Conservation (phyloP, 1,284 basidiomycete genomes). For the Phylloporus sp. region DNA sequence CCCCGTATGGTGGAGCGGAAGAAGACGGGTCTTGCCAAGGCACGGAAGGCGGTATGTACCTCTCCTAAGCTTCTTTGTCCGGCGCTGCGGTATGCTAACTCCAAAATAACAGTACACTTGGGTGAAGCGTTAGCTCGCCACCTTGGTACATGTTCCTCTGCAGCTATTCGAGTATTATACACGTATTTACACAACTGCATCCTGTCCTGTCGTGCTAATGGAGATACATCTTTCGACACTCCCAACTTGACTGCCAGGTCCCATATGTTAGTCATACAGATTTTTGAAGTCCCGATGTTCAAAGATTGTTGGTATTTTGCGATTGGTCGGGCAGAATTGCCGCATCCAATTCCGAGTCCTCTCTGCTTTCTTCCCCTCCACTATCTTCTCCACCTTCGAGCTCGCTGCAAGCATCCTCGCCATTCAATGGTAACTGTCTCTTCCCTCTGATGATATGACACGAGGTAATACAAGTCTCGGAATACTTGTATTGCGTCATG, state of each 20-base stretch:
- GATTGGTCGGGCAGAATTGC: background rate
- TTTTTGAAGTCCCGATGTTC: too few species aligned
- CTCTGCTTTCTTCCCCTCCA: background rate
- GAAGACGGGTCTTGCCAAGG: constrained; percentile 92
- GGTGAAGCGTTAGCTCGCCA: constrained; percentile 11
- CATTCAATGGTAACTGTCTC: background rate
- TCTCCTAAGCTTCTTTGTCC: background rate
- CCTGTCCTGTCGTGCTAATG: background rate
- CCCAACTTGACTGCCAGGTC: too few species aligned
- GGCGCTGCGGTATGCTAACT: background rate
- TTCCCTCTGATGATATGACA: too few species aligned
- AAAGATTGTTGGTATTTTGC: too few species aligned
- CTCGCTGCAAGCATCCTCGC: background rate
- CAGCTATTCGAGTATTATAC: constrained; percentile 2
- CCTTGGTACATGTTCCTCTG: background rate
- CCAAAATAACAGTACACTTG: constrained; percentile 3
- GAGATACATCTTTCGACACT: background rate
- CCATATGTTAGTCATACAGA: too few species aligned
- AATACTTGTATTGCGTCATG: constrained; percentile 42
- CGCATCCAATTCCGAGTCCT: background rate
- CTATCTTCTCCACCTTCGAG: background rate
- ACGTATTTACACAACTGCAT: background rate
- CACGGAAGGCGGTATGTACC: constrained; percentile 83
- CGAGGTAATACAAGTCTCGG: constrained; percentile 43
- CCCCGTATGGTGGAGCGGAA: constrained; percentile 98